These are phyloP conservation scores for Luffa aegyptiaca DNA, from an alignment of 306 rosid species.

Conservation along the genomic window DNA sequence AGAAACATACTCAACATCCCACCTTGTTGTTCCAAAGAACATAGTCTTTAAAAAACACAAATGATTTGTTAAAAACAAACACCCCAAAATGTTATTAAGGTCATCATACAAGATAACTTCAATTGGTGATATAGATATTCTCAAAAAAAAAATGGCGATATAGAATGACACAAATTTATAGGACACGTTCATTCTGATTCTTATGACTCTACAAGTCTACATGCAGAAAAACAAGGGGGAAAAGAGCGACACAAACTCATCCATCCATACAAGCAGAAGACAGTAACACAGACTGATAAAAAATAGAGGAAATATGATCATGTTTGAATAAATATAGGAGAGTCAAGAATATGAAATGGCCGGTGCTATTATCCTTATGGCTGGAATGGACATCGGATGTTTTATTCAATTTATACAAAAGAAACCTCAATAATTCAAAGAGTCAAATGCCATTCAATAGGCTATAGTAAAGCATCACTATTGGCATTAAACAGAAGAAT, in stretches of 20 bases:
- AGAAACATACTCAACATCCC: background rate
- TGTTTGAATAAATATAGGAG: background rate
- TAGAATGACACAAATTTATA: background rate
- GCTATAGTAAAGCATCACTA: background rate
- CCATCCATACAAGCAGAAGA: background rate
- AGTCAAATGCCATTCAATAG: background rate
- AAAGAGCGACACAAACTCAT: background rate
- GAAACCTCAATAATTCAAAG: background rate
- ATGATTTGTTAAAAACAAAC: background rate
- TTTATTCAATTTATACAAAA: background rate
- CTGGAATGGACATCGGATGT: background rate
- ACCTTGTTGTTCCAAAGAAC: background rate
- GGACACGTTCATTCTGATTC: background rate
- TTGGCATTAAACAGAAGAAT: constrained; percentile 8
- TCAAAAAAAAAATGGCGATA: background rate
- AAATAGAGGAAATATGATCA: background rate
- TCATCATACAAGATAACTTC: background rate
- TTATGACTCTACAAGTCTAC: background rate
- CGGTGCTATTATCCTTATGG: background rate
- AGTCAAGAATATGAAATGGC: background rate
- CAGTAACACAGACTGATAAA: background rate
- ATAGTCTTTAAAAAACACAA: background rate
- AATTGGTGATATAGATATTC: background rate
- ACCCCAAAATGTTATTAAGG: background rate
- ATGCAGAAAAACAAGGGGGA: background rate